Conservation (phyloP, 352 stramenopile species). For the Blastocystis sp. region DNA sequence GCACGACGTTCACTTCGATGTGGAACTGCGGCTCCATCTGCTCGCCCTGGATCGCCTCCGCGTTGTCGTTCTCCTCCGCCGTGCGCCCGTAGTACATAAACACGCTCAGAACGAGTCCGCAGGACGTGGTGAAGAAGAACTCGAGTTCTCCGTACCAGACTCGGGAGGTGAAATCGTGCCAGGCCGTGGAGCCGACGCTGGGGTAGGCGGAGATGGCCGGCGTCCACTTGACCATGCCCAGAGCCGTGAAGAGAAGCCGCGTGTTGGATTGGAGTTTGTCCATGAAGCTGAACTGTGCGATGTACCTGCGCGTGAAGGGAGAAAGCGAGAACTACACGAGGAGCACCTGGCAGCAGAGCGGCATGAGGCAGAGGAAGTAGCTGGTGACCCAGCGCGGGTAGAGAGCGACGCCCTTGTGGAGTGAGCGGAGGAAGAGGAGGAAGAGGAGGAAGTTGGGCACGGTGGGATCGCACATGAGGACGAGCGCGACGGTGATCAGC, state of each 20-base stretch:
- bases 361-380: constrained; percentile 37
- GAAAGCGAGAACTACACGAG: not conserved
- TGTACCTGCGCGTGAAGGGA: not conserved
- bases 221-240: constrained; percentile 61
- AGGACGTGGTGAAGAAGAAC: constrained; percentile 61
- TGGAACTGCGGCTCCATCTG: constrained; percentile 4
- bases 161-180: constrained; percentile 18
- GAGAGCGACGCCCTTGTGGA: constrained; percentile 12
- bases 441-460: constrained; percentile 42
- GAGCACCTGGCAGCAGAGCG: constrained; percentile 10
- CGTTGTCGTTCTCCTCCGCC: constrained; percentile 31
- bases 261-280: not conserved
- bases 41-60: not conserved
- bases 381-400: constrained; percentile 55
- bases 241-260: not conserved
- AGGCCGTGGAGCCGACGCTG: not conserved
- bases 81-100: constrained; percentile 50
- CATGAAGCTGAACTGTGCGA: constrained; percentile 59
- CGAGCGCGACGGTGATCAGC: constrained; percentile 21
- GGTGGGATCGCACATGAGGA: constrained; percentile 65
- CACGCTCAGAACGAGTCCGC: constrained; percentile 47
- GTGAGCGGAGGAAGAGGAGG: not conserved
- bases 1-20: constrained; percentile 25
- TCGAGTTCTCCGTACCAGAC: constrained; percentile 62
- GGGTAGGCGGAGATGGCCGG: not conserved